Conservation (phyloP, 2,329 filamentous ascomycete genomes). For the Fusarium sp. region DNA sequence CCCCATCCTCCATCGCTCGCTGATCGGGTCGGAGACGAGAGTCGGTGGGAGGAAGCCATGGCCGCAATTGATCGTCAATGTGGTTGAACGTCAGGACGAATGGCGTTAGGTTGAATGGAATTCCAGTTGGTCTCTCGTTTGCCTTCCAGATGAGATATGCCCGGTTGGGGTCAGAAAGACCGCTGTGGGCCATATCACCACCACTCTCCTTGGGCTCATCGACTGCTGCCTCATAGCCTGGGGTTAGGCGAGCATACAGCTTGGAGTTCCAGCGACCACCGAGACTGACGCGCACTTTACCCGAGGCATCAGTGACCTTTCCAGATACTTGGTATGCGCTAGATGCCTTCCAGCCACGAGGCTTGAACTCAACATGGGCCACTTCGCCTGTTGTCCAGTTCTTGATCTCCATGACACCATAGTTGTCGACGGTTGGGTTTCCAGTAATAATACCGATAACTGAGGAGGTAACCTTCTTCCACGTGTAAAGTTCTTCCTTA, state of each 20-base stretch:
- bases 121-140: slow-evolving; percentile 80
- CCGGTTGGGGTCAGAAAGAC: slow-evolving; percentile 73
- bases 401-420: slow-evolving; percentile 95
- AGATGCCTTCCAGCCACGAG: slow-evolving; percentile 93
- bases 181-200: slow-evolving; percentile 60
- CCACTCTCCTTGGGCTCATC: slow-evolving; percentile 63
- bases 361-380: slow-evolving; percentile 92
- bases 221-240: slow-evolving; percentile 84
- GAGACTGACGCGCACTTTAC: slow-evolving; percentile 87
- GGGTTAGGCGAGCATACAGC: slow-evolving; percentile 92
- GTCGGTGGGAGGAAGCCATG: slow-evolving; percentile 89
- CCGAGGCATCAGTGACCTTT: slow-evolving; percentile 82
- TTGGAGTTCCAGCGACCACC: slow-evolving; percentile 98
- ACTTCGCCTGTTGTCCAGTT: slow-evolving; percentile 96
- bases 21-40: slow-evolving; percentile 94
- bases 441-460: slow-evolving; percentile 99
- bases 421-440: slow-evolving; percentile 97
- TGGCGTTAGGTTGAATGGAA: slow-evolving; percentile 97
- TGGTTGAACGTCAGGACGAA: slow-evolving; percentile 96
- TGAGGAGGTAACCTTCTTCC: slow-evolving; percentile 98
- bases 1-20: slow-evolving; percentile 97
- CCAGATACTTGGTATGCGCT: slow-evolving; percentile 91
- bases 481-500: slow-evolving; percentile 91
- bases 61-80: slow-evolving; percentile 81
- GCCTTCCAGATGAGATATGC: slow-evolving; percentile 96